A percentile compares a stretch with the other conserved stretches of the same genome.
Evolutionary conservation across 2,329 filamentous ascomycete genomes (phyloP).

Genomic region (Colletotrichum cuscutae): DNA sequence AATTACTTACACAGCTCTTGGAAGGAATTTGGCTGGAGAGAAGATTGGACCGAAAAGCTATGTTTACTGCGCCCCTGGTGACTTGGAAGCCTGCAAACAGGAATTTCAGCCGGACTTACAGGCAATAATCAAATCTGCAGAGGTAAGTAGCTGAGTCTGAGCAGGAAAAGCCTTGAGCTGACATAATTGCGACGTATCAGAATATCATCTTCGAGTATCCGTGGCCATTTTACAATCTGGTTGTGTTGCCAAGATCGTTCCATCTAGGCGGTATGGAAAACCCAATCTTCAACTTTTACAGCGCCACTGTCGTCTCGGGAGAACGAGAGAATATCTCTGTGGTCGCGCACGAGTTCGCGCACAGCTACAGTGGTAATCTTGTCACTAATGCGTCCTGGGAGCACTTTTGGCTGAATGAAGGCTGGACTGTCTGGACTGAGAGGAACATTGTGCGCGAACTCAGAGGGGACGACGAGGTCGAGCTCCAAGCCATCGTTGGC

Average conservation of each 20-base stretch:
- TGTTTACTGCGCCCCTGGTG: slow-evolving; percentile 88
- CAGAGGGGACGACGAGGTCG: slow-evolving; percentile 8
- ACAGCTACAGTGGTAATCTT: slow-evolving; percentile 31
- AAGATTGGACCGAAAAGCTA: slow-evolving; percentile 86
- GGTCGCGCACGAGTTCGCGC: slow-evolving; percentile 20
- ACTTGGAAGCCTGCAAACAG: slow-evolving; percentile 84
- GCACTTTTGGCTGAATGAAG: slow-evolving; percentile 30
- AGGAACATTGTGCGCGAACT: slow-evolving; percentile 17
- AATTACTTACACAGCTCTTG: not conserved
- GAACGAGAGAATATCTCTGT: slow-evolving; percentile 3
- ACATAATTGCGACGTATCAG: slow-evolving; percentile 24
- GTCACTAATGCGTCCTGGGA: slow-evolving; percentile 32
- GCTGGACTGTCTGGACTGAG: slow-evolving; percentile 21
- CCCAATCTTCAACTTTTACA: slow-evolving; percentile 77
- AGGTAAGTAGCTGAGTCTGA: slow-evolving; percentile 47
- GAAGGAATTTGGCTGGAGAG: slow-evolving; percentile 83
- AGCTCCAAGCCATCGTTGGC: slow-evolving; percentile 16
- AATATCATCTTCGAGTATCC: slow-evolving; percentile 84
- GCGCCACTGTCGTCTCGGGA: not conserved
- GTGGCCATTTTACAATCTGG: slow-evolving; percentile 95
- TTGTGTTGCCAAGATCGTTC: slow-evolving; percentile 73
- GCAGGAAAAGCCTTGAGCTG: not conserved
- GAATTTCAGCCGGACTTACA: slow-evolving; percentile 94
- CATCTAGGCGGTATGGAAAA: slow-evolving; percentile 74
- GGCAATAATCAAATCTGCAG: slow-evolving; percentile 87